Conservation (phyloP, 2,329 filamentous ascomycete species). For the Atkinsonella hypoxylon region DNA sequence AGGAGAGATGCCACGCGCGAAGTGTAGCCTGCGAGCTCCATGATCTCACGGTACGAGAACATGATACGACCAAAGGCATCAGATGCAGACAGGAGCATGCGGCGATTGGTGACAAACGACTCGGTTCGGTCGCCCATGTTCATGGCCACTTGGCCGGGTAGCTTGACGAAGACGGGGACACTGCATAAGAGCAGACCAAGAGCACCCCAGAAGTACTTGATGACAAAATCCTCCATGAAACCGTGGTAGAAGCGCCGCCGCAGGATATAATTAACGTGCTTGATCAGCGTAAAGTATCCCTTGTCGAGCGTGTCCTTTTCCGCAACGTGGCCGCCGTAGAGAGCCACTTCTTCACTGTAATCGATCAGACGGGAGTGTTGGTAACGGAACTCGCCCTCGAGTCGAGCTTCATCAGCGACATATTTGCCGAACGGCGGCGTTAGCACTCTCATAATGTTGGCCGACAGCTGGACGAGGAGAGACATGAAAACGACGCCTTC, state of each 20-base stretch:
- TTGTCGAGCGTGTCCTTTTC: conserved; percentile 97
- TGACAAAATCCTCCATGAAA: conserved; percentile 99
- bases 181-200: conserved; percentile 85
- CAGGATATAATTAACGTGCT: conserved; percentile 94
- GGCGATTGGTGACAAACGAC: conserved; percentile 84
- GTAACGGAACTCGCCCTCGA: conserved; percentile 94
- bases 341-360: conserved; percentile 86
- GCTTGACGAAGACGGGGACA: conserved; percentile 89
- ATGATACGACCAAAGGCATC: conserved; percentile 93
- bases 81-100: conserved; percentile 84
- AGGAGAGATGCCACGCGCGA: conserved; percentile 81
- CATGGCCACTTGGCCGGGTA: conserved; percentile 55
- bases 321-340: conserved; percentile 83
- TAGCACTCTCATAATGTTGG: conserved; percentile 82
- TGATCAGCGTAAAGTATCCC: conserved; percentile 97
- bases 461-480: conserved; percentile 82
- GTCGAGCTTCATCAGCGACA: conserved; percentile 84
- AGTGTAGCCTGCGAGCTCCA: conserved; percentile 90
- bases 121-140: conserved; percentile 62
- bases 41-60: conserved; percentile 97
- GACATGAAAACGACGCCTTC: conserved; percentile 96
- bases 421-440: conserved; percentile 97
- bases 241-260: conserved; percentile 87
- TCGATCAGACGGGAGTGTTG: conserved; percentile 92
- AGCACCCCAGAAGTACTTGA: conserved; percentile 99